phyloP scores from a whole-genome alignment of 1,284 basidiomycete species.

The Peniophora sp. region DNA sequence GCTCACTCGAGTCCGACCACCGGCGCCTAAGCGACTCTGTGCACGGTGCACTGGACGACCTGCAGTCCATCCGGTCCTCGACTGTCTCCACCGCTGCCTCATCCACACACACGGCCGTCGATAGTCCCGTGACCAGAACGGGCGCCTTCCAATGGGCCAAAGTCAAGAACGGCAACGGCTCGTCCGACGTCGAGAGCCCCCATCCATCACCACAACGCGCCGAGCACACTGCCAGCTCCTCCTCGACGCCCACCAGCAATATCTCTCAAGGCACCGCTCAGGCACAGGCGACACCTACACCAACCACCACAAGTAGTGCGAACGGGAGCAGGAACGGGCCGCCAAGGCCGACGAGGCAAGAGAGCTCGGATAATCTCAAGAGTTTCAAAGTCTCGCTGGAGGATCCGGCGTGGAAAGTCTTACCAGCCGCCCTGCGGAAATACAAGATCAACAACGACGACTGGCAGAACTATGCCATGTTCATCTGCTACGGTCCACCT shows the following conservation, averaged over 20 bases:
- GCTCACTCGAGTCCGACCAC: slow-evolving; percentile 70
- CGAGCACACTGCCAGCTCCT: slow-evolving; percentile 50
- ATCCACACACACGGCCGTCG: slow-evolving; percentile 24
- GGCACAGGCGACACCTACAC: slow-evolving; percentile 11
- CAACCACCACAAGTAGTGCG: slow-evolving; percentile 18
- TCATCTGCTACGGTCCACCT: slow-evolving; percentile 93
- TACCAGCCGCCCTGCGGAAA: slow-evolving; percentile 96
- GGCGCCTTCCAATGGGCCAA: slow-evolving; percentile 80
- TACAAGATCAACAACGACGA: slow-evolving; percentile 98
- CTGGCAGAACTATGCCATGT: slow-evolving; percentile 98
- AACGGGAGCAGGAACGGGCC: slow-evolving; percentile 16
- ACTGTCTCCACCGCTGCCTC: slow-evolving; percentile 26
- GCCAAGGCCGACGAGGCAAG: slow-evolving; percentile 46
- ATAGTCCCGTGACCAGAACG: slow-evolving; percentile 53
- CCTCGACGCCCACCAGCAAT: slow-evolving; percentile 12
- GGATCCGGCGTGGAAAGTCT: slow-evolving; percentile 96
- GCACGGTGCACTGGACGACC: slow-evolving; percentile 58
- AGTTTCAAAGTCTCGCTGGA: slow-evolving; percentile 89
- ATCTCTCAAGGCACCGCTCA: slow-evolving; percentile 18
- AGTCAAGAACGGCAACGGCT: slow-evolving; percentile 70
- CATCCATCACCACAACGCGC: slow-evolving; percentile 67
- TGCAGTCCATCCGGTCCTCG: slow-evolving; percentile 40
- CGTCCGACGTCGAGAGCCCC: slow-evolving; percentile 59
- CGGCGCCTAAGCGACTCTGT: slow-evolving; percentile 54
- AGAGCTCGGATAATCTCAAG: slow-evolving; percentile 72